Conservation (phyloP, 805 yeast species). For the Zygoascus ofunaensis region DNA sequence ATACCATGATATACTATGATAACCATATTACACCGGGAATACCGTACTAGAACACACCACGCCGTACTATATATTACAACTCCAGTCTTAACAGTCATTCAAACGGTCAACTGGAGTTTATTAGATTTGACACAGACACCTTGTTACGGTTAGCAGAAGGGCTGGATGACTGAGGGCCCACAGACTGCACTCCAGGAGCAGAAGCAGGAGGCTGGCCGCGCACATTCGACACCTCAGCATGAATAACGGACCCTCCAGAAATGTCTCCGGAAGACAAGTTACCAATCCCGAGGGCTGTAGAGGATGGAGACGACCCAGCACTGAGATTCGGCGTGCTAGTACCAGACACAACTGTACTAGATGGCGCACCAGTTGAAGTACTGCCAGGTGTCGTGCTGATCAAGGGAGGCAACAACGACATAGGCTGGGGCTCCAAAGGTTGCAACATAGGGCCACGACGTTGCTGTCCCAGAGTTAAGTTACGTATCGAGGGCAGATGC, state of each 20-base stretch:
- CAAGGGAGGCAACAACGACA: slow-evolving; percentile 1
- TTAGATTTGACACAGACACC: not conserved
- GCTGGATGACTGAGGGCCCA: no score
- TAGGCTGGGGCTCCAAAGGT: slow-evolving; percentile 14
- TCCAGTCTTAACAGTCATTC: no score
- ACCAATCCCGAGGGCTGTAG: not conserved
- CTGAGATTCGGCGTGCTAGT: not conserved
- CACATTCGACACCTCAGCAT: not conserved
- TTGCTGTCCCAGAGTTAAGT: slow-evolving; percentile 19
- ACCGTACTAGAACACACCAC: no score
- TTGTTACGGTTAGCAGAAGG: not conserved
- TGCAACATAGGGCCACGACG: slow-evolving; percentile 19
- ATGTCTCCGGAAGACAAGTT: not conserved
- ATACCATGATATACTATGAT: no score
- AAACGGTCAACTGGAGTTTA: not conserved
- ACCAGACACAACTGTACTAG: not conserved
- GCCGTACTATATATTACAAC: no score
- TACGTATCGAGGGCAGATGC: slow-evolving; percentile 32
- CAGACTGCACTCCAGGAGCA: no score
- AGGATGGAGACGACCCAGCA: not conserved
- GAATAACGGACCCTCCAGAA: not conserved
- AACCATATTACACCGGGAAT: no score
- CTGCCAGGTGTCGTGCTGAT: not conserved
- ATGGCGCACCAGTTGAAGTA: not conserved
- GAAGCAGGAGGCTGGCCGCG: not conserved